Conservation (phyloP, 2,329 filamentous ascomycete genomes). For the Massarina eburnea region DNA sequence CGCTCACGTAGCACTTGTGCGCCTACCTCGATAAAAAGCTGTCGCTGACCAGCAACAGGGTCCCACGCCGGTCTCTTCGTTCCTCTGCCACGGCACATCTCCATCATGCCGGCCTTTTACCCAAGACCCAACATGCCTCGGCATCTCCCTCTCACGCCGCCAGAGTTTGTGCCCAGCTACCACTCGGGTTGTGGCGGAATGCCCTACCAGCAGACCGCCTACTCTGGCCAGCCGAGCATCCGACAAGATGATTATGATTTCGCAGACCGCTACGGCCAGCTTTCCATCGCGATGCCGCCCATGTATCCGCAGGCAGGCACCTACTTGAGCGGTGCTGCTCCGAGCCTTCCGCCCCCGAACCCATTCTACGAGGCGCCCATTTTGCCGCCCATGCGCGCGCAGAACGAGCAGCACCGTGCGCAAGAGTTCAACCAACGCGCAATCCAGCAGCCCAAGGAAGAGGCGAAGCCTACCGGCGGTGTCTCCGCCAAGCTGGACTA, state of each 20-base stretch:
- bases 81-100: constrained; percentile 33
- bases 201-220: constrained; percentile 50
- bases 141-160: constrained; percentile 52
- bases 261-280: constrained; percentile 50
- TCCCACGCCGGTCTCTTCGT: constrained; percentile 48
- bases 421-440: constrained; percentile 43
- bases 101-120: constrained; percentile 56
- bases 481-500: constrained; percentile 95
- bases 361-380: constrained; percentile 51
- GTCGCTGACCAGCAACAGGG: constrained; percentile 30
- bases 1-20: neutral
- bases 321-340: constrained; percentile 40
- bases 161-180: constrained; percentile 50
- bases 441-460: constrained; percentile 51
- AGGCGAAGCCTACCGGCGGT: constrained; percentile 73
- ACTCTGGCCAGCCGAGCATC: constrained; percentile 43
- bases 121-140: constrained; percentile 47
- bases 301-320: constrained; percentile 45
- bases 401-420: constrained; percentile 46
- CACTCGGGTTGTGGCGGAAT: constrained; percentile 48
- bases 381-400: constrained; percentile 51
- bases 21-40: constrained; percentile 11
- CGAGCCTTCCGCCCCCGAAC: constrained; percentile 39
- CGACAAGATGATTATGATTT: constrained; percentile 49
- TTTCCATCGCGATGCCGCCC: constrained; percentile 42